Base-by-base conservation (phyloP, 768 basidiomycete species). In the Russula lepida region DNA sequence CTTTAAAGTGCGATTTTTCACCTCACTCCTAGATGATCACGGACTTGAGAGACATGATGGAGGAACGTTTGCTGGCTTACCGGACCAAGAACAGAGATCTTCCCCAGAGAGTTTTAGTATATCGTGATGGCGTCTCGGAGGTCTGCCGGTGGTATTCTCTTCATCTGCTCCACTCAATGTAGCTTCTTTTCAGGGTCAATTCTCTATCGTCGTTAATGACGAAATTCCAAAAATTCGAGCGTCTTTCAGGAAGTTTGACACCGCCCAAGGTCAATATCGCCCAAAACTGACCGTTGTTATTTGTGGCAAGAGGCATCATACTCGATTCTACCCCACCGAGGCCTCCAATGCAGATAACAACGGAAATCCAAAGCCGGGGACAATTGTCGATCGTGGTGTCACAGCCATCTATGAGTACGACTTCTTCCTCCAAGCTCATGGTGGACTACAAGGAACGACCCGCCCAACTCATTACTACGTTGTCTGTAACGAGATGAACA, bases 61-160 rank as follows among this genome's bases (percentile, higher is more conserved):
- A 74, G 15, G 77, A 76, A 46, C 74, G 81, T 23, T 64, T 83
- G 25, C 66, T 70, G 19, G 68, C 74, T n/a, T 83, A 73, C 72
- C 66, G 72, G 44, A 64, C 58, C 28, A 73, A 64, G 55, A 78
- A 73, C 53, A 67, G 54, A 2, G 72, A 70, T 23, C 72, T 82
- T 21, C 81, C 81, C 4, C 64, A 69, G 4, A 77, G 81, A 21
- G 61, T 82, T 51, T 58, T 82, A n/a, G 77, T 82, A n/a, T 82
- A 80, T 66, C 75, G 81, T 8, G 90, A 92, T 69, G 90, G 90
- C 52, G 88, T 92, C 30, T 89, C 88, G 2, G 89, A 91, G 74
- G 88, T 86, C 54, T 37, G 73, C 47, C 23, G 17, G 44, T 23
- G 21, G 28, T 33, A 35, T 43, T 43, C 21, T 6, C 21, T 33